Evolutionary conservation across 1,139 yeast species (phyloP).

Genomic region (Spathaspora sp.): DNA sequence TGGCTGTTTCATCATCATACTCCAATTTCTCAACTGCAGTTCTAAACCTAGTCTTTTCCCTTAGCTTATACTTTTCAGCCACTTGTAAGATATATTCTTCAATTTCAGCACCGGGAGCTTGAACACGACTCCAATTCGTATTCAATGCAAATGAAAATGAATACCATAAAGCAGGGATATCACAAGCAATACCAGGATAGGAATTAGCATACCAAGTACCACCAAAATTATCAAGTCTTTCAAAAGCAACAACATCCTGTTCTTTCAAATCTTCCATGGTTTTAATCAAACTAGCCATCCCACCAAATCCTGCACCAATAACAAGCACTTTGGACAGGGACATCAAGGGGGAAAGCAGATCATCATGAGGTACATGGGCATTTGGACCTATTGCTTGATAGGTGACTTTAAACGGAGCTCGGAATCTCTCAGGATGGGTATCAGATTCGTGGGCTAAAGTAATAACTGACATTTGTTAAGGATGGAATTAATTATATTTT

Average conservation of each 20-base stretch:
- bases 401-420: conserved; percentile 31
- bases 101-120: conserved; percentile 51
- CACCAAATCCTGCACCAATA: conserved; percentile 52
- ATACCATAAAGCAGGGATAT: conserved; percentile 52
- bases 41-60: conserved; percentile 29
- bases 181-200: conserved; percentile 56
- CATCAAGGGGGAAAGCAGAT: no score
- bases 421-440: conserved; percentile 29
- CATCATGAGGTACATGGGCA: conserved; percentile 15
- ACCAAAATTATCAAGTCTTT: conserved; percentile 47
- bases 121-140: conserved; percentile 42
- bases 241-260: conserved; percentile 40
- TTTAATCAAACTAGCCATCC: conserved; percentile 36
- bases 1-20: conserved; percentile 31
- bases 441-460: conserved; percentile 34
- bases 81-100: conserved; percentile 44
- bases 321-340: conserved; percentile 35
- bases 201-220: conserved; percentile 58
- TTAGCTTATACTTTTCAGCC: conserved; percentile 35
- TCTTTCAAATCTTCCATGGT: conserved; percentile 29
- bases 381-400: conserved; percentile 27
- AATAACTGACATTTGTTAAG: conserved; percentile 7
- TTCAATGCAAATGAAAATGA: conserved; percentile 42
- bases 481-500: no score
- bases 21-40: conserved; percentile 28